Evolutionary conservation across 768 basidiomycete species (phyloP), one percentile per base, ranked within the genome.

Genomic region (Hypholoma sublateritium): DNA sequence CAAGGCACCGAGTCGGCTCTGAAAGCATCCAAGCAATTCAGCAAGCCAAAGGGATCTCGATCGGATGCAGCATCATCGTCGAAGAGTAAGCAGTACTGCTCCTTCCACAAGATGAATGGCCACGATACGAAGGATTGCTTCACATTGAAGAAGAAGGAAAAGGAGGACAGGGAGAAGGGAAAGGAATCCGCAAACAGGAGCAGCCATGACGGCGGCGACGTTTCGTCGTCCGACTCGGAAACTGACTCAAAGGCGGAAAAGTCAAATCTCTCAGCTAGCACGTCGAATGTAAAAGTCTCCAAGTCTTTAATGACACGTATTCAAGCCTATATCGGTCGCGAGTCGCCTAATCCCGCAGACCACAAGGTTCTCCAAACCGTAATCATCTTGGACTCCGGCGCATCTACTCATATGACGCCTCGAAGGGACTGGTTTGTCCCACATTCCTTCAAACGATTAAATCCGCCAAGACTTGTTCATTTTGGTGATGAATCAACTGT

Each of bases 361-460:
- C 4, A 4, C 1, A 25, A 7, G 3, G 9, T 13, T 5, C 24
- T 25, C 7, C 17, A 45, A 21, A 45, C 17, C 3, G 44, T 45
- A 19, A 44, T 59, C 14, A 11, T 59, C 3, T 54, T 59, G 6
- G 59, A 59, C 34, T 59, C 59, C 12, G 54, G 59, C 11, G 59
- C 59, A 45, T 56, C 58, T 4, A 55, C 51, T 16, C 53, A 55
- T 36, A 58, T 58, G 57, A 58, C 57, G 1, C 35, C 51, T 5
- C 45, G 43, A 9, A 34, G 36, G 11, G 55, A 51, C 32, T 59
- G 59, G 59, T 59, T 59, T 21, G 22, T 42, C 7, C 43, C 41
- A 4, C n/a, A 52, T 9, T 41, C 59, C 34, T 59, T 51, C 55
- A 28, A 41, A 14, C 7, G n/a, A 2, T 13, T 59, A 14, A 44